phyloP scores from a whole-genome alignment of 306 rosid genomes.

The Quercus glauca region DNA sequence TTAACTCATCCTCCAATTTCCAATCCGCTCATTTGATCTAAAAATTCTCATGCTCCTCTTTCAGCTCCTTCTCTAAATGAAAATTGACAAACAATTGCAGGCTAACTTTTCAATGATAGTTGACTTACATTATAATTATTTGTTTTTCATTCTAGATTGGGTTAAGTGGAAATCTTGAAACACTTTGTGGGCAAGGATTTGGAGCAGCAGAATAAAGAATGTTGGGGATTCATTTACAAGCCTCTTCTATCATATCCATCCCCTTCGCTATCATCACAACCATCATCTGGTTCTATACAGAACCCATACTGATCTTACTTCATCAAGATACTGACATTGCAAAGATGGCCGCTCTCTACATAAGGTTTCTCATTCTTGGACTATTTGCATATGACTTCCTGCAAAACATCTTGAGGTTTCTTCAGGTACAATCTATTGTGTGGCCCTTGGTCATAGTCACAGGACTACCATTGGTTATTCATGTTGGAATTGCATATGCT shows the following conservation, averaged over 20 bases:
- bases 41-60: too few species aligned
- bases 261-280: conserved; percentile 47
- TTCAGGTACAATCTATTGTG: conserved; percentile 61
- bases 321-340: conserved; percentile 23
- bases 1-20: too few species aligned
- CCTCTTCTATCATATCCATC: conserved; percentile 57
- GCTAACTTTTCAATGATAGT: too few species aligned
- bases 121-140: background rate
- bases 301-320: conserved; percentile 48
- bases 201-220: conserved; percentile 53
- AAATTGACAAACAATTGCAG: too few species aligned
- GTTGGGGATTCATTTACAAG: conserved; percentile 75
- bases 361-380: too few species aligned
- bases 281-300: conserved; percentile 58
- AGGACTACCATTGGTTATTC: conserved; percentile 35
- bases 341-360: too few species aligned
- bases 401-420: too few species aligned
- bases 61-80: too few species aligned
- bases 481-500: conserved; percentile 52
- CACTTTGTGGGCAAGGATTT: conserved; percentile 79
- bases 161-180: conserved; percentile 81
- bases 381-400: too few species aligned
- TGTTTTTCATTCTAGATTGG: conserved; percentile 49
- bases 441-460: conserved; percentile 55
- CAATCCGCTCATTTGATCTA: too few species aligned